phyloP scores from a whole-genome alignment of 306 rosid species.

The Vigna angularis region DNA sequence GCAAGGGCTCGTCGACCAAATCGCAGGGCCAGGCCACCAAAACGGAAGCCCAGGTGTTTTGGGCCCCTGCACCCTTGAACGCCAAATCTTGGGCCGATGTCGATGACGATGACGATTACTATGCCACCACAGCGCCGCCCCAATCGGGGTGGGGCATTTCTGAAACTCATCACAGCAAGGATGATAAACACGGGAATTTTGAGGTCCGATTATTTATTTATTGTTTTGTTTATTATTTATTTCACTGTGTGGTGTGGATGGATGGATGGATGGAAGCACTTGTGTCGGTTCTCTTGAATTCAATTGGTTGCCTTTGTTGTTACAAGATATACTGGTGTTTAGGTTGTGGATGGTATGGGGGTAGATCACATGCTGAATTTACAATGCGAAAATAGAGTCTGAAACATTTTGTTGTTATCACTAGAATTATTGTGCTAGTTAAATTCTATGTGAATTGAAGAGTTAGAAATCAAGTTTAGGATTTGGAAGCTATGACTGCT shows the following conservation, averaged over 20 bases:
- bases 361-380: neutral
- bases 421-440: neutral
- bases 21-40: slow-evolving; percentile 53
- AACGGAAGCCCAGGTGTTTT: slow-evolving; percentile 67
- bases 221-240: neutral
- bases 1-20: slow-evolving; percentile 61
- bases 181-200: slow-evolving; percentile 51
- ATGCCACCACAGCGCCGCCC: slow-evolving; percentile 77
- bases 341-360: neutral
- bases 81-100: slow-evolving; percentile 91
- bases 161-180: slow-evolving; percentile 57
- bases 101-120: slow-evolving; percentile 90
- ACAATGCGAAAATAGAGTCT: neutral
- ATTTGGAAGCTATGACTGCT: neutral
- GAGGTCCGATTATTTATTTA: slow-evolving; percentile 56
- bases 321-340: neutral
- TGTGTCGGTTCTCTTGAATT: neutral
- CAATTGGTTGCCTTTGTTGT: neutral
- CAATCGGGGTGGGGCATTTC: slow-evolving; percentile 68
- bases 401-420: neutral
- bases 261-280: neutral
- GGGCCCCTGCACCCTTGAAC: slow-evolving; percentile 84
- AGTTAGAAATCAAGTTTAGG: neutral
- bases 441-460: slow-evolving; percentile 7
- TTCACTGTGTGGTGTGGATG: neutral